These are phyloP conservation scores for Heterobasidion irregulare DNA, from an alignment of 1,284 basidiomycete species.

Conservation along the genomic window DNA sequence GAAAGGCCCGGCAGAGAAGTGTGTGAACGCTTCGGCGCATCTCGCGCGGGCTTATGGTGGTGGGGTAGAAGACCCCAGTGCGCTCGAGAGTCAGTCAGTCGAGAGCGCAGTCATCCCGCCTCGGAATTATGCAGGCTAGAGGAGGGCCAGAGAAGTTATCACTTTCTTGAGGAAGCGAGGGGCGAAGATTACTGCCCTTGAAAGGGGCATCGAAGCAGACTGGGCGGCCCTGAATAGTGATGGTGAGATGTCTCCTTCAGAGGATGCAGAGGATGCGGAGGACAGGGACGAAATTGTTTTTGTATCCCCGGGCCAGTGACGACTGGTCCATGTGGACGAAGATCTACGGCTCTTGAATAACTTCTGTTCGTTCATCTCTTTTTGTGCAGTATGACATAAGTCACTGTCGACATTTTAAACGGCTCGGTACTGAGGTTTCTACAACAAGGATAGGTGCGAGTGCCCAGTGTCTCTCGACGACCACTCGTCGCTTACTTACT, in stretches of 20 bases:
- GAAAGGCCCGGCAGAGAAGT: slow-evolving; percentile 30
- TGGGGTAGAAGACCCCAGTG: slow-evolving; percentile 21
- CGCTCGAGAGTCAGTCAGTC: slow-evolving; percentile 14
- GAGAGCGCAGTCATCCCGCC: slow-evolving; percentile 15
- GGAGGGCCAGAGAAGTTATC: slow-evolving; percentile 54
- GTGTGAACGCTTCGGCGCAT: slow-evolving; percentile 49
- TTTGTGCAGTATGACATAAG: too few relatives aligned
- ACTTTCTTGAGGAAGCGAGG: slow-evolving; percentile 53
- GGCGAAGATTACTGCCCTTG: slow-evolving; percentile 52
- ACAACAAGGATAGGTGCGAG: too few relatives aligned
- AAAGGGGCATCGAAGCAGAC: slow-evolving; percentile 39
- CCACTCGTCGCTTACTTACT: too few relatives aligned
- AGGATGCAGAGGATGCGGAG: slow-evolving; percentile 32
- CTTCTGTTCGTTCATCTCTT: too few relatives aligned
- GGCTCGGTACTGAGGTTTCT: too few relatives aligned
- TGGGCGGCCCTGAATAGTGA: slow-evolving; percentile 62
- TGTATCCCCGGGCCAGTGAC: slow-evolving; percentile 33
- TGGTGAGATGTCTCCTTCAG: slow-evolving; percentile 39
- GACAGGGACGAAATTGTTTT: slow-evolving; percentile 27
- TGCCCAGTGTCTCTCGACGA: too few relatives aligned
- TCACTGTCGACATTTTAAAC: too few relatives aligned
- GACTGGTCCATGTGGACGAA: background rate
- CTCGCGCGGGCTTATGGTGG: slow-evolving; percentile 51
- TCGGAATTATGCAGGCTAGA: slow-evolving; percentile 38
- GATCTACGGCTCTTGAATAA: too few relatives aligned